Base-by-base conservation (phyloP, 2,329 filamentous ascomycete species). In the Tolypocladium ophioglossoides region DNA sequence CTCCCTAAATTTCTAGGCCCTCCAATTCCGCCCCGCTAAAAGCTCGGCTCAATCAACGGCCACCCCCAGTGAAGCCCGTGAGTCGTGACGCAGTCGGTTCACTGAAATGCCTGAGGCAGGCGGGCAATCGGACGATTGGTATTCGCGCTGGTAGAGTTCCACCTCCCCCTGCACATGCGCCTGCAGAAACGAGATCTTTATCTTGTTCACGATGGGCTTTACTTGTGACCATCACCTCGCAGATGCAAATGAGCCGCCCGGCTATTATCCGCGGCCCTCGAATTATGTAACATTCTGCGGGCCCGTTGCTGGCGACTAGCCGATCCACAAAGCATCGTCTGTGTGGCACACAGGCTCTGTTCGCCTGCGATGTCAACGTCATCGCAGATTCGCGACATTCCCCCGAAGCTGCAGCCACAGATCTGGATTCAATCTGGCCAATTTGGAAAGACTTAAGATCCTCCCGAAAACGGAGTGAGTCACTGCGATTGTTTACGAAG, bases 1-100 rank as follows among this genome's bases (percentile, higher is more conserved):
- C 56, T 55, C 55, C 59, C 51, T 63, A 66, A 64, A 64, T 66
- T 66, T 66, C 61, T 63, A 63, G 60, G 44, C 27, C 27, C 44
- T 62, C 58, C 59, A 54, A 39, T 51, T 40, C 20, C 7, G 49
- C 35, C 49, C 49, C 49, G 49, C 49, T 30, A 51, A 51, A 51
- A 51, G 49, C 49, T 51, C 49, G 49, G 49, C 35, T 51, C 49
- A 51, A 27, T 39, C 20, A 39, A 6, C 6, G 3, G n/a, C n/a
- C n/a, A n/a, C n/a, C n/a, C n/a, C 24, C 41, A 46, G 41, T 9
- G 24, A 27, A 46, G 41, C 41, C n/a, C n/a, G n/a, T n/a, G n/a
- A n/a, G n/a, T 9, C 41, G 14, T 27, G 22, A 9, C 24, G 12
- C 22, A 30, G 24, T 2, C 14, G n/a, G 44, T 3, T 32, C 41